These are phyloP conservation scores for Aphelidium insulamus DNA, from an alignment of 371 early-diverging fungal genomes.

Conservation along the genomic window DNA sequence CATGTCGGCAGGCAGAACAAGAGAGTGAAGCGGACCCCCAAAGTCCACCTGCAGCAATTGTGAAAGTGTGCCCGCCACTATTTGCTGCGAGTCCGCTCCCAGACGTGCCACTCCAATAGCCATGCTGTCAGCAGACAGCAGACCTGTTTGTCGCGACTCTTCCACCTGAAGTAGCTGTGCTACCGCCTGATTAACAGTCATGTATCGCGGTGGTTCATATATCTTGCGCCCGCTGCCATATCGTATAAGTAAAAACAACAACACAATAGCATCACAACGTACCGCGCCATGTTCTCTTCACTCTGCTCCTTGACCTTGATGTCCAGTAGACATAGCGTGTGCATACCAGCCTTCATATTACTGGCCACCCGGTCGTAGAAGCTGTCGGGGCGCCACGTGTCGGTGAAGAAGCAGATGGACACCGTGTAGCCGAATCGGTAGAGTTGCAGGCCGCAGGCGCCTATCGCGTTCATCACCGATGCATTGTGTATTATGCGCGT, in stretches of 20 bases:
- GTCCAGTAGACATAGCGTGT: slow-evolving; percentile 91
- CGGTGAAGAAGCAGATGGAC: slow-evolving; percentile 95
- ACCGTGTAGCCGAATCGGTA: slow-evolving; percentile 98
- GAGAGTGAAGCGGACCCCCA: slow-evolving; percentile 91
- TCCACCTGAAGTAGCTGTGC: slow-evolving; percentile 84
- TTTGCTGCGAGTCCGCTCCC: slow-evolving; percentile 3
- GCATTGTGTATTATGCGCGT: slow-evolving; percentile 92
- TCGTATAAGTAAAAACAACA: not conserved
- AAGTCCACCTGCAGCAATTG: slow-evolving; percentile 66
- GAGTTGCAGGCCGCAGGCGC: slow-evolving; percentile 92
- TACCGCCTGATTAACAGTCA: slow-evolving; percentile 88
- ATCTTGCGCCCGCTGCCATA: slow-evolving; percentile 48
- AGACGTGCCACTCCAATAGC: not conserved
- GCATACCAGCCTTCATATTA: slow-evolving; percentile 66
- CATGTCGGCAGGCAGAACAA: slow-evolving; percentile 78
- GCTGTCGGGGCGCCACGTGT: slow-evolving; percentile 88
- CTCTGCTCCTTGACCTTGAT: slow-evolving; percentile 98
- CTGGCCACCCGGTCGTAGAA: slow-evolving; percentile 84
- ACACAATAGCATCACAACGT: slow-evolving; percentile 1
- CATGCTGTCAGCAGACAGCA: not conserved
- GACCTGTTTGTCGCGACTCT: slow-evolving; percentile 13
- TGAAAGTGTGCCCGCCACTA: slow-evolving; percentile 64
- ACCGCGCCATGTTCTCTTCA: slow-evolving; percentile 79
- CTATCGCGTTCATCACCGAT: slow-evolving; percentile 96
- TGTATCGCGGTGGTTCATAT: slow-evolving; percentile 93